These are phyloP conservation scores for Conidiobolus coronatus DNA, from an alignment of 371 early-diverging fungal species.

Conservation along the genomic window DNA sequence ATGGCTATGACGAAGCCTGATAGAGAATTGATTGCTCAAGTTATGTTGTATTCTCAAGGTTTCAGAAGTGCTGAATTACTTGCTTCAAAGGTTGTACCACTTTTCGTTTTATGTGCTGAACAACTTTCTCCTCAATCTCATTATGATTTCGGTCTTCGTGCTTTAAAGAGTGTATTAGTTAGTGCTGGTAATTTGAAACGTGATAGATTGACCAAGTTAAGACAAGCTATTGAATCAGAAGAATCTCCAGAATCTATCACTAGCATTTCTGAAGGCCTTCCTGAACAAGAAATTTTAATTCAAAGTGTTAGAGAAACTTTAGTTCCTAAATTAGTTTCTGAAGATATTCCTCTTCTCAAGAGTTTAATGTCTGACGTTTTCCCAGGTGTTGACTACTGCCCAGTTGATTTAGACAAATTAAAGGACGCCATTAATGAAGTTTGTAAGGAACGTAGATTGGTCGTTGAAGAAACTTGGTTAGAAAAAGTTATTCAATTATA, in stretches of 20 bases:
- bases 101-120: slow-evolving; percentile 85
- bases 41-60: slow-evolving; percentile 96
- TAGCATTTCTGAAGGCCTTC: slow-evolving; percentile 31
- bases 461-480: slow-evolving; percentile 66
- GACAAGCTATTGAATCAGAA: slow-evolving; percentile 16
- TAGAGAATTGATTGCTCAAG: slow-evolving; percentile 91
- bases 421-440: slow-evolving; percentile 50
- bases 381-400: slow-evolving; percentile 75
- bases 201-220: slow-evolving; percentile 35
- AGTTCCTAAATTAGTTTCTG: slow-evolving; percentile 88
- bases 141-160: slow-evolving; percentile 98
- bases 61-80: slow-evolving; percentile 87
- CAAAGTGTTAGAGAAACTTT: slow-evolving; percentile 91
- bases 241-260: slow-evolving; percentile 13
- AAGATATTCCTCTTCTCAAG: slow-evolving; percentile 72
- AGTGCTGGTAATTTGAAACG: slow-evolving; percentile 95
- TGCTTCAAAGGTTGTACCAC: slow-evolving; percentile 87
- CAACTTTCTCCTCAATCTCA: slow-evolving; percentile 87
- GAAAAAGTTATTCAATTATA: slow-evolving; percentile 93
- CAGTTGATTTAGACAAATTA: slow-evolving; percentile 53
- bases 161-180: slow-evolving; percentile 93
- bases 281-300: slow-evolving; percentile 84
- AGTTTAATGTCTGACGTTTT: slow-evolving; percentile 82
- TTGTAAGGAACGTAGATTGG: slow-evolving; percentile 51
- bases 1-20: slow-evolving; percentile 98